A percentile compares a stretch with the other conserved stretches of the same genome.
phyloP scores from a whole-genome alignment of 2,329 filamentous ascomycete species.

The Paecilomyces fulvus region DNA sequence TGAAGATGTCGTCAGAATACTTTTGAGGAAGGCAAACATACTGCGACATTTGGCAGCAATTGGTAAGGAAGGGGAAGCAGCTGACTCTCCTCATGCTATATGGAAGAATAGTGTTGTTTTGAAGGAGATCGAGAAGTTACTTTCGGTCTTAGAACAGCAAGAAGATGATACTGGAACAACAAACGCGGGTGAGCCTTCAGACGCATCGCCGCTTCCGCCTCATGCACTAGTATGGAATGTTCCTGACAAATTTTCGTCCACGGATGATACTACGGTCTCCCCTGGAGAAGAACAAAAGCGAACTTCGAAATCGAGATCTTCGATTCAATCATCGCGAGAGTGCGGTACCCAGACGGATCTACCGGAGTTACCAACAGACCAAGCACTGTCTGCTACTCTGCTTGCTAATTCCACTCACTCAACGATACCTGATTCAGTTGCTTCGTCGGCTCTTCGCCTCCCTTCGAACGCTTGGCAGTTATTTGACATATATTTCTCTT shows the following conservation, averaged over 20 bases:
- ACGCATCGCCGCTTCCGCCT: neutral
- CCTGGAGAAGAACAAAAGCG: neutral
- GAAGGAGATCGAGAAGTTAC: slow-evolving; percentile 53
- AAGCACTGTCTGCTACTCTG: neutral
- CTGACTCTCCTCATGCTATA: slow-evolving; percentile 50
- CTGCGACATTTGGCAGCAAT: slow-evolving; percentile 25
- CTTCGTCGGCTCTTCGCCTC: neutral
- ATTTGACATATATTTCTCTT: neutral
- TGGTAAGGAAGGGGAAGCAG: slow-evolving; percentile 38
- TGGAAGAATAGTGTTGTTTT: slow-evolving; percentile 58
- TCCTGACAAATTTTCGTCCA: neutral
- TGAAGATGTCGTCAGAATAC: slow-evolving; percentile 49
- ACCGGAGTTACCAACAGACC: neutral
- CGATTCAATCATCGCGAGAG: neutral
- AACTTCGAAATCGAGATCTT: neutral
- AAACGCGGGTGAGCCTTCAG: neutral
- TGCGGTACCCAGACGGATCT: neutral
- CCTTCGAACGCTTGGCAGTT: neutral
- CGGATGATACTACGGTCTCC: neutral
- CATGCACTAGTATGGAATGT: neutral
- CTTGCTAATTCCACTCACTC: neutral
- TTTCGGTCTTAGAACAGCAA: slow-evolving; percentile 38
- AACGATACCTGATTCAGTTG: neutral
- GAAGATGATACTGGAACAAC: slow-evolving; percentile 21
- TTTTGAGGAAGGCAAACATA: slow-evolving; percentile 43